Base-by-base conservation (phyloP, 208 protist genomes). In the Leishmania guyanensis region DNA sequence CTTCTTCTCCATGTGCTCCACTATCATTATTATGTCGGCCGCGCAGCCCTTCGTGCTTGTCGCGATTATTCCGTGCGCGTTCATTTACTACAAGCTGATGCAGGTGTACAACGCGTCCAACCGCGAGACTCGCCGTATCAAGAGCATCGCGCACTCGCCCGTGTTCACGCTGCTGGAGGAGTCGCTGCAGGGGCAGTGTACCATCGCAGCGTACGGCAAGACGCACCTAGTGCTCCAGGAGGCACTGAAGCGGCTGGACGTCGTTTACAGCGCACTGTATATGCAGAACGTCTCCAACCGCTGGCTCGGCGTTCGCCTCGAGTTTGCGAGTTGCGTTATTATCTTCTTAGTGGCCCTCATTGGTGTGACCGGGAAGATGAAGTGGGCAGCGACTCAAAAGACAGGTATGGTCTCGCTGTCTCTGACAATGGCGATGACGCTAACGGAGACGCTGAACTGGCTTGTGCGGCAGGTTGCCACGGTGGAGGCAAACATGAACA, bases 81-180 rank as follows among this genome's bases (percentile, higher is more conserved):
- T 96, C 79, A 46, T 90, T 1, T 90, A 98, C 75, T 98, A 98
- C 88, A 79, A 85, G 26, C 86, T 99, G 46, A 96, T 98, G 89
- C 53, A 87, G 12, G 96, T 97, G 77, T 99, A 96, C 88, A 95
- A 88, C 68, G 77, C 84, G 16, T 87, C 91, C 0, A 93, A 90
- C 39, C 88, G 98, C 33, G 98, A 99, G 74, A 81, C 98, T 0
- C 92, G 97, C 46, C 86, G 99, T 51, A 84, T 99, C 3, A 91
- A 94, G 16, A 93, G 91, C 75, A 89, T 99, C 22, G 86, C 91
- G 10, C 91, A 96, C 75, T 98, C 95, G 14, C 99, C 99, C 14
- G 87, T 99, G 20, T 98, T 98, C 79, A 86, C 96, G 0, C 75
- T 98, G 77, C 95, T 99, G 64, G 83, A 86, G 66, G 98, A 99